Evolutionary conservation across 768 basidiomycete genomes (phyloP).

Genomic region (Tricholoma terreum): DNA sequence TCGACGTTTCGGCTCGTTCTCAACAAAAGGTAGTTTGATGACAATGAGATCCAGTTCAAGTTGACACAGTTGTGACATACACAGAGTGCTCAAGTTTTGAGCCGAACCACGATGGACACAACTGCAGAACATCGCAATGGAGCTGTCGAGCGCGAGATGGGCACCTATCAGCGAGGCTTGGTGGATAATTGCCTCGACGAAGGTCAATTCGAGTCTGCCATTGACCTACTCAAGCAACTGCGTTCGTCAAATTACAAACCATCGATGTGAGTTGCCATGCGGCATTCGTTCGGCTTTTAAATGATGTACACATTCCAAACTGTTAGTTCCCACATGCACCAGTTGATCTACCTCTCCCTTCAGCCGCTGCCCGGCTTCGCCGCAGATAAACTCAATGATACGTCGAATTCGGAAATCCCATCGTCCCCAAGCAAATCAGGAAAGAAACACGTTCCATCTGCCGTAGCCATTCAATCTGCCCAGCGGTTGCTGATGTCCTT

Average conservation of each 20-base stretch:
- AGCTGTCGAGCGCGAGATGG: slow-evolving; percentile 42
- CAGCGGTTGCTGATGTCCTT: slow-evolving; percentile 54
- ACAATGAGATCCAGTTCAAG: no score
- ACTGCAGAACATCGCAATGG: slow-evolving; percentile 5
- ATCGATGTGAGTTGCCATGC: slow-evolving; percentile 43
- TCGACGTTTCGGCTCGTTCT: no score
- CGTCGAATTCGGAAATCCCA: slow-evolving; percentile 18
- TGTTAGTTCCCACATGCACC: slow-evolving; percentile 58
- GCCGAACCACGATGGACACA: not conserved
- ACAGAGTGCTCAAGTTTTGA: not conserved
- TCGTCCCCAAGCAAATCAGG: slow-evolving; percentile 50
- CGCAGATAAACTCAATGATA: slow-evolving; percentile 18
- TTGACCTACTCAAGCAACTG: slow-evolving; percentile 58
- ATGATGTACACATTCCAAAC: slow-evolving; percentile 3
- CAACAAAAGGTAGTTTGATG: no score
- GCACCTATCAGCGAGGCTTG: slow-evolving; percentile 45
- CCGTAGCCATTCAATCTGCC: slow-evolving; percentile 47
- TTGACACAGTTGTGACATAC: no score
- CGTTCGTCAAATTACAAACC: slow-evolving; percentile 57
- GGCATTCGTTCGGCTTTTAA: not conserved
- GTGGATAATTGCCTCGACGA: slow-evolving; percentile 78
- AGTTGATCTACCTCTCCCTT: slow-evolving; percentile 68
- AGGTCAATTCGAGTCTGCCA: slow-evolving; percentile 69
- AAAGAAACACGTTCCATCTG: slow-evolving; percentile 39
- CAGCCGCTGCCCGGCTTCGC: slow-evolving; percentile 42